Evolutionary conservation across 768 basidiomycete species (phyloP).

Genomic region (Agrocybe pediades): DNA sequence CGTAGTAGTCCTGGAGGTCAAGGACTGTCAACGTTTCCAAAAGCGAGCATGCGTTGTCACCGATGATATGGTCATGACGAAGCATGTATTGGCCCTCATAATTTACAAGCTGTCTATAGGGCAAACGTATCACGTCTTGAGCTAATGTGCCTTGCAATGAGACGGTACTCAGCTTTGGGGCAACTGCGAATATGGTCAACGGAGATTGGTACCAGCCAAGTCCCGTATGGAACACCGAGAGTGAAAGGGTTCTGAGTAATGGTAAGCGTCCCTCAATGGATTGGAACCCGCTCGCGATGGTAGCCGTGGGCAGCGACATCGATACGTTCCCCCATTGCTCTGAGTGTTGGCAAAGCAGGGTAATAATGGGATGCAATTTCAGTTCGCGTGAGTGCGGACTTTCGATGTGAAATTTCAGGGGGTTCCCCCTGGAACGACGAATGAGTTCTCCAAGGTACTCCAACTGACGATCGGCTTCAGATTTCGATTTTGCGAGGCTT

Average conservation of each 20-base stretch:
- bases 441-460: slow-evolving; percentile 14
- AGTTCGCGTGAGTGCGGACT: slow-evolving; percentile 11
- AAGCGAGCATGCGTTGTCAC: slow-evolving; percentile 12
- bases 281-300: slow-evolving; percentile 17
- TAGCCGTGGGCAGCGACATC: slow-evolving; percentile 11
- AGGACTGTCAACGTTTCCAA: slow-evolving; percentile 21
- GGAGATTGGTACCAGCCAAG: background rate
- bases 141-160: slow-evolving; percentile 16
- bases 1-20: slow-evolving; percentile 16
- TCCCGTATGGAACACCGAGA: slow-evolving; percentile 5
- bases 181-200: slow-evolving; percentile 24
- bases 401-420: slow-evolving; percentile 19
- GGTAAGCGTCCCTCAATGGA: slow-evolving; percentile 22
- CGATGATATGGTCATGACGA: slow-evolving; percentile 13
- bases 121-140: slow-evolving; percentile 16
- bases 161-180: slow-evolving; percentile 21
- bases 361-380: slow-evolving; percentile 19
- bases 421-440: slow-evolving; percentile 15
- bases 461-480: slow-evolving; percentile 4
- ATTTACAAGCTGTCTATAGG: slow-evolving; percentile 20
- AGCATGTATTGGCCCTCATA: slow-evolving; percentile 21
- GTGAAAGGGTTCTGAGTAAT: slow-evolving; percentile 16
- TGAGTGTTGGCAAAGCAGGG: slow-evolving; percentile 19
- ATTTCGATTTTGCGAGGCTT: slow-evolving; percentile 3
- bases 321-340: slow-evolving; percentile 23